Base-by-base conservation (phyloP, 306 rosid genomes). In the Bauhinia variegata region DNA sequence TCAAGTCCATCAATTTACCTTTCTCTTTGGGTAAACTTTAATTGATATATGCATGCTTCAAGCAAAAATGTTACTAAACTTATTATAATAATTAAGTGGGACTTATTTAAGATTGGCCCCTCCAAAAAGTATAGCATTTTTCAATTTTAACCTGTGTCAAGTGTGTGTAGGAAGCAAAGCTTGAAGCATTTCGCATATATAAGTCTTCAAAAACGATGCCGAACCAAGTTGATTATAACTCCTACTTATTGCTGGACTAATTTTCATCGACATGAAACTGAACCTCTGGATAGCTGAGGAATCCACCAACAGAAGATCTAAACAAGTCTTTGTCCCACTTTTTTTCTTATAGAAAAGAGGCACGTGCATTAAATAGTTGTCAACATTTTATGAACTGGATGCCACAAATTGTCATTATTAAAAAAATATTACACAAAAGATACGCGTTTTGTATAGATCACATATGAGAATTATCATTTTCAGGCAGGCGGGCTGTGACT, bases 71-170 rank as follows among this genome's bases (percentile, higher is more conserved):
- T 39, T 12, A 62, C 30, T 44, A 17, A 33, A 28, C 9, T 16
- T 15, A 65, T 59, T 43, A 23, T 43, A n/a, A n/a, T n/a, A n/a
- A n/a, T n/a, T n/a, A 39, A 43, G 68, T 57, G 63, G 63, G 73
- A 31, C 48, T 28, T 37, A 23, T 37, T 23, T 23, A 23, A 59
- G 17, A 39, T 42, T 0, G 48, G 59, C 53, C 75, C 60, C 11
- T 18, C 43, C 17, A 70, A 60, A 1, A 59, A 48, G 41, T 39
- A 4, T 54, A 41, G 15, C 54, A 63, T 63, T 54, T 1, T 3
- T 49, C 19, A 48, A 3, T 15, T 47, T 16, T 3, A 32, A 14
- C 31, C 23, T 2, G 23, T 11, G 38, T 11, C 34, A 60, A 49
- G 50, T 17, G 52, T 46, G 42, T 55, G 16, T 44, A 13, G 38